A percentile compares a stretch with the other conserved stretches of the same genome.
These are phyloP conservation scores for Chalaropsis thielavioides DNA, from an alignment of 2,329 filamentous ascomycete species.

Conservation along the genomic window DNA sequence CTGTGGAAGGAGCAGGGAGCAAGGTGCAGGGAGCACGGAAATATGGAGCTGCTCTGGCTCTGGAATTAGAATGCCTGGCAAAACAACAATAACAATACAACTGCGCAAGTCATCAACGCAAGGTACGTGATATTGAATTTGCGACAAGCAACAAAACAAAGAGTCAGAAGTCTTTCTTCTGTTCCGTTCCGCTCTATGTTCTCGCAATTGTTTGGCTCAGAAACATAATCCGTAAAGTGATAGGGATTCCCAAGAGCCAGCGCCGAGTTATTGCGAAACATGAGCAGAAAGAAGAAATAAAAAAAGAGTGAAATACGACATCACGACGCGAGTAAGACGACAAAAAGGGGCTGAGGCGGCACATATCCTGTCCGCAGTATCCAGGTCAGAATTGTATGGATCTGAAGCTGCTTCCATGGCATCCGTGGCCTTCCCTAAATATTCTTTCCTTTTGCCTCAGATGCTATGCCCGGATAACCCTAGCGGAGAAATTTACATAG, in stretches of 20 bases:
- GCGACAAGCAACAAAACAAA: background rate
- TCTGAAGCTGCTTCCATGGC: background rate
- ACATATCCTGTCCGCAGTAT: background rate
- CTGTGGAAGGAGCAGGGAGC: background rate
- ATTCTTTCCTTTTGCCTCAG: background rate
- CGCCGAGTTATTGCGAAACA: background rate
- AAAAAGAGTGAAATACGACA: background rate
- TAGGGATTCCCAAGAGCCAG: background rate
- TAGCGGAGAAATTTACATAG: background rate
- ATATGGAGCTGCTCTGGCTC: background rate
- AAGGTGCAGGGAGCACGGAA: background rate
- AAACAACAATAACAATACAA: background rate
- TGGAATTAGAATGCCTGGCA: background rate
- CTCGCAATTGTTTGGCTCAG: too few relatives aligned
- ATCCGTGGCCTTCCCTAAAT: background rate
- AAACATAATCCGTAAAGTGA: background rate
- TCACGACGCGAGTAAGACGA: background rate
- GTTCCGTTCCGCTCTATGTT: too few relatives aligned
- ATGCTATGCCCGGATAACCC: too few relatives aligned
- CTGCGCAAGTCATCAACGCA: background rate
- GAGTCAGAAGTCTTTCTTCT: too few relatives aligned
- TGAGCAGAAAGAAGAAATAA: background rate
- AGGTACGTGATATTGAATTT: background rate
- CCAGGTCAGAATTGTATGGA: background rate
- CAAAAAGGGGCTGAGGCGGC: slow-evolving; percentile 3